Conservation (phyloP, 257 asterid genomes). For the Capsicum chinense region DNA sequence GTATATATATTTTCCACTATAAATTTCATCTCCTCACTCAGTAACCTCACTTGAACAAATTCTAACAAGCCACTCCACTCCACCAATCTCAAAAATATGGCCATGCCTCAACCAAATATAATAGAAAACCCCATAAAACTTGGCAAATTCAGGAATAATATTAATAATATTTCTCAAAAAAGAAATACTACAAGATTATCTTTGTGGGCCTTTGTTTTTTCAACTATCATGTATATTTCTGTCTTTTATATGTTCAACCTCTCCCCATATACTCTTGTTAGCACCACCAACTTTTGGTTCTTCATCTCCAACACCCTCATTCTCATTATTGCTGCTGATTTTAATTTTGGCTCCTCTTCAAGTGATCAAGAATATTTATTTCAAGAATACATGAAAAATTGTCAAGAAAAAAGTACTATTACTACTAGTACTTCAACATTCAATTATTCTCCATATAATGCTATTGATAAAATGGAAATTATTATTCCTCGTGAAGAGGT, state of each 20-base stretch:
- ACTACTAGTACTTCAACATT: constrained; percentile 27
- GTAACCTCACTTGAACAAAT: not conserved
- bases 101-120: constrained; percentile 34
- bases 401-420: not conserved
- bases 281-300: constrained; percentile 73
- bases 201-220: constrained; percentile 49
- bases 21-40: constrained; percentile 33
- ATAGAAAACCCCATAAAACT: constrained; percentile 36
- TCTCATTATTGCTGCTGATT: constrained; percentile 64
- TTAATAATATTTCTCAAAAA: constrained; percentile 34
- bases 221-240: constrained; percentile 47
- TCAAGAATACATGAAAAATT: constrained; percentile 38
- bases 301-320: constrained; percentile 65
- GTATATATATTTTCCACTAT: constrained; percentile 14
- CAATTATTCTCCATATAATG: not conserved
- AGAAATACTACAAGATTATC: constrained; percentile 43
- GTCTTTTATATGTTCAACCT: constrained; percentile 58
- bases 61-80: constrained; percentile 11
- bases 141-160: constrained; percentile 29
- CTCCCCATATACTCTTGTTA: constrained; percentile 52
- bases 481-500: not conserved
- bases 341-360: constrained; percentile 54
- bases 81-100: constrained; percentile 38
- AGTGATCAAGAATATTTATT: constrained; percentile 28
- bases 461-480: not conserved